Conservation (phyloP, 352 stramenopile species). For the Pythium apleroticum region DNA sequence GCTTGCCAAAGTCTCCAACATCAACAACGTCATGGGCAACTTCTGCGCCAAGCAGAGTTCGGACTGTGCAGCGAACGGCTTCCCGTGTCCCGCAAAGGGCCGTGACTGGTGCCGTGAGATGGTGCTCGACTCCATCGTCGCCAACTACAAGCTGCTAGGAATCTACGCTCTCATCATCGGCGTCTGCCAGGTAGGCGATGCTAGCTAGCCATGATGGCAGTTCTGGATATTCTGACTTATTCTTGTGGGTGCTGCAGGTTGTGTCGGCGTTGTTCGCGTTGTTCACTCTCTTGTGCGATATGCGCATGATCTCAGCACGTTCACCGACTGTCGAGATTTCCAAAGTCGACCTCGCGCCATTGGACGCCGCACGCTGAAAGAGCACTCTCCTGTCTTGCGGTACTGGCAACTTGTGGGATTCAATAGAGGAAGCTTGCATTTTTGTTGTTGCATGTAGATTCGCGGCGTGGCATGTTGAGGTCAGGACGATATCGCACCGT, state of each 20-base stretch:
- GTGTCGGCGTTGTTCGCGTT: slow-evolving; percentile 46
- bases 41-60: slow-evolving; percentile 37
- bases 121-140: slow-evolving; percentile 44
- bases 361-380: not conserved
- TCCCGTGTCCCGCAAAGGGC: slow-evolving; percentile 39
- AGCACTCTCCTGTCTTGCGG: not conserved
- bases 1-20: slow-evolving; percentile 32
- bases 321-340: slow-evolving; percentile 44
- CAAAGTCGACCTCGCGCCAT: slow-evolving; percentile 18
- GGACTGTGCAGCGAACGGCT: slow-evolving; percentile 24
- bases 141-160: slow-evolving; percentile 49
- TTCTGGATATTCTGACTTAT: not conserved
- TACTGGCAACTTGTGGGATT: not conserved
- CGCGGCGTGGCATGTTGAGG: not conserved
- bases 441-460: slow-evolving; percentile 1
- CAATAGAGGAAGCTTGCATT: not conserved
- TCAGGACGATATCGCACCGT: not conserved
- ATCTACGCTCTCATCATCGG: slow-evolving; percentile 48
- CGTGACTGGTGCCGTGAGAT: slow-evolving; percentile 47
- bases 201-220: not conserved
- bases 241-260: slow-evolving; percentile 24
- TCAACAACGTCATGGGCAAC: slow-evolving; percentile 40
- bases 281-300: slow-evolving; percentile 63
- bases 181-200: slow-evolving; percentile 20
- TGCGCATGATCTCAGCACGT: slow-evolving; percentile 37